phyloP scores from a whole-genome alignment of 441 rosid species.

The Aquilaria agallochum region DNA sequence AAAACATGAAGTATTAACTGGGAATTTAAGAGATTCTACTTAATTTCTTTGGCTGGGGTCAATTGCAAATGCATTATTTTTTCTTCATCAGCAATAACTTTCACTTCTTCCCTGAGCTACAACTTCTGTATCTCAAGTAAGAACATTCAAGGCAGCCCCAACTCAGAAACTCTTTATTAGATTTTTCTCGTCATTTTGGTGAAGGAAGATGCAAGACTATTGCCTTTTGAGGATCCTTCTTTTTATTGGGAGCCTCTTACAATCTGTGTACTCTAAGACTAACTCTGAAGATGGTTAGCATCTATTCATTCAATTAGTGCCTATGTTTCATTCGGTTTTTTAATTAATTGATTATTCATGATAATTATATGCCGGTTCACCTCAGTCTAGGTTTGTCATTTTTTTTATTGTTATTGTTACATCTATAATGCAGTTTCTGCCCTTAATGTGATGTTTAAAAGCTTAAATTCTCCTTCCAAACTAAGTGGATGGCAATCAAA shows the following conservation, averaged over 20 bases:
- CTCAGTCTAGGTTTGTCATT: no score
- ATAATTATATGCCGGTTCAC: not conserved
- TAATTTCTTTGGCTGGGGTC: no score
- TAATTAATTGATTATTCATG: constrained; percentile 7
- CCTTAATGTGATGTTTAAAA: constrained; percentile 78
- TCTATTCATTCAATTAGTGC: not conserved
- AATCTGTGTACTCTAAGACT: constrained; percentile 55
- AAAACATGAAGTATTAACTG: no score
- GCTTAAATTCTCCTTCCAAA: constrained; percentile 77
- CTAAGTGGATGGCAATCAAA: constrained; percentile 64
- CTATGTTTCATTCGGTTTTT: not conserved
- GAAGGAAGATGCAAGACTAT: constrained; percentile 25
- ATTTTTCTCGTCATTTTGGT: not conserved
- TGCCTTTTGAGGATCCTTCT: constrained; percentile 19
- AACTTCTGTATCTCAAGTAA: no score
- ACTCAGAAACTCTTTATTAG: not conserved
- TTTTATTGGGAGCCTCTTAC: constrained; percentile 37
- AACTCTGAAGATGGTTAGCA: constrained; percentile 58
- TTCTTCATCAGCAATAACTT: no score
- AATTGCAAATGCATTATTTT: no score
- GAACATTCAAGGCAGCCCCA: no score
- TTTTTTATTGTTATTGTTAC: no score
- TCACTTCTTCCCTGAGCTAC: no score
- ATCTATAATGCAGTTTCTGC: constrained; percentile 54
- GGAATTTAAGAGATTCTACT: no score